A percentile compares a stretch with the other conserved stretches of the same genome.
Evolutionary conservation across 2,329 filamentous ascomycete species (phyloP).

Genomic region (Aspergillus vadensis): DNA sequence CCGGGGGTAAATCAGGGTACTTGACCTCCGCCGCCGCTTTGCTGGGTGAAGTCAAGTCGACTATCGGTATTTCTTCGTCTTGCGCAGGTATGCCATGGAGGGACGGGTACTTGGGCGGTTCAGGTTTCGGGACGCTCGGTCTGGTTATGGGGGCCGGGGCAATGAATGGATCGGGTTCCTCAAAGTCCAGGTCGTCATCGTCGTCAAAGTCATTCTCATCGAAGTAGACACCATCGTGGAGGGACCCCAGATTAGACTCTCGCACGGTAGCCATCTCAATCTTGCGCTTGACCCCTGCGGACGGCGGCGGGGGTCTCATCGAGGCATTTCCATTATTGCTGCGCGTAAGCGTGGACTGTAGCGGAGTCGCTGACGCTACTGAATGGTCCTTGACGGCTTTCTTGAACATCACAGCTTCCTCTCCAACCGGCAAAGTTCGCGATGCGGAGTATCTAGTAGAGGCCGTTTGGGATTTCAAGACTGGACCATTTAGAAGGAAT

Average conservation of each 20-base stretch:
- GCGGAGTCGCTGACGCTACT: constrained; percentile 32
- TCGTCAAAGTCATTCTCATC: constrained; percentile 85
- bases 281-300: constrained; percentile 42
- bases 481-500: constrained; percentile 23
- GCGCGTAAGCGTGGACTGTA: constrained; percentile 35
- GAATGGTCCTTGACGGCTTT: constrained; percentile 45
- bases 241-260: constrained; percentile 40
- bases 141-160: constrained; percentile 22
- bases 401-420: constrained; percentile 40
- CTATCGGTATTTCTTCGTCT: constrained; percentile 1
- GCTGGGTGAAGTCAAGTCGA: constrained; percentile 13
- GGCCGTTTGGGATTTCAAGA: constrained; percentile 22
- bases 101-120: constrained; percentile 10
- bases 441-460: constrained; percentile 31
- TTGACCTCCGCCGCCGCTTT: constrained; percentile 29
- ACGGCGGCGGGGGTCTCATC: constrained; percentile 26
- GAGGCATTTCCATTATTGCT: constrained; percentile 28
- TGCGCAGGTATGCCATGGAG: constrained; percentile 5
- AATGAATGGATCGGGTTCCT: constrained; percentile 34
- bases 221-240: constrained; percentile 61
- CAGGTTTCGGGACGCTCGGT: constrained; percentile 5
- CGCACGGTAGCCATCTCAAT: constrained; percentile 35
- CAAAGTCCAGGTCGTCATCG: constrained; percentile 69
- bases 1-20: constrained; percentile 40
- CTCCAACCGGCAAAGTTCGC: constrained; percentile 19